Percentiles rank a stretch among this genome's conserved stretches.
Evolutionary conservation across 108 stramenopile species (phyloP).

Genomic region (Hondaea fermentalgiana): DNA sequence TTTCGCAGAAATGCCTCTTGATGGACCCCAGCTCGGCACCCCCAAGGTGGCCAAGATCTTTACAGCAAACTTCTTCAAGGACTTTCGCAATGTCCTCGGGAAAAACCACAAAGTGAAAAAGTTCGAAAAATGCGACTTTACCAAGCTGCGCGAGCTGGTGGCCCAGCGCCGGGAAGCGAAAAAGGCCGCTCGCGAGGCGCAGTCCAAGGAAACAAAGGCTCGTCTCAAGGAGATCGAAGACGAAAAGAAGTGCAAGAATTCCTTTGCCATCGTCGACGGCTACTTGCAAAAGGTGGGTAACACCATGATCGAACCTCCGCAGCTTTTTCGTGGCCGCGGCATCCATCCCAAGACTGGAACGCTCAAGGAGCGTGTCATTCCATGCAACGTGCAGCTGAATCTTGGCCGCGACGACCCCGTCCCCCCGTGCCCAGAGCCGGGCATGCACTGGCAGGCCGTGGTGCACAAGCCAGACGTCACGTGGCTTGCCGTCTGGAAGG

Average conservation of each 20-base stretch:
- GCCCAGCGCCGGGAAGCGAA: constrained; percentile 57
- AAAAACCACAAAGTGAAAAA: constrained; percentile 69
- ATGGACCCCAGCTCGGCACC: constrained; percentile 87
- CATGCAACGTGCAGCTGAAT: constrained; percentile 81
- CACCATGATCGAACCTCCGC: constrained; percentile 81
- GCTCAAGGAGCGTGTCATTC: constrained; percentile 77
- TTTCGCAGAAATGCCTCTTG: constrained; percentile 83
- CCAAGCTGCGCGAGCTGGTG: constrained; percentile 67
- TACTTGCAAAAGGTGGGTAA: constrained; percentile 86
- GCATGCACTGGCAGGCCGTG: constrained; percentile 87
- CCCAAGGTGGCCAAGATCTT: constrained; percentile 81
- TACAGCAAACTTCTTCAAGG: constrained; percentile 87
- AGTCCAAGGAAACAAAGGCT: constrained; percentile 85
- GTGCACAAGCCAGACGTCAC: constrained; percentile 92
- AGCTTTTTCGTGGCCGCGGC: constrained; percentile 93
- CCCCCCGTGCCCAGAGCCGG: constrained; percentile 78
- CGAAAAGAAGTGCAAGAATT: constrained; percentile 61
- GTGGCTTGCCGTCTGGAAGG: constrained; percentile 96
- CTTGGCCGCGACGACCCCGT: constrained; percentile 66
- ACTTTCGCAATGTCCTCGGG: constrained; percentile 69
- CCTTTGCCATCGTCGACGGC: constrained; percentile 87
- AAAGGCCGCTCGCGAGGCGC: constrained; percentile 52
- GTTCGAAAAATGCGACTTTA: constrained; percentile 89
- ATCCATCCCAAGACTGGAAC: constrained; percentile 98
- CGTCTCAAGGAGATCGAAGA: constrained; percentile 73